Evolutionary conservation across 805 yeast species (phyloP).

Genomic region (Cyberlindnera samutprakarnensis): DNA sequence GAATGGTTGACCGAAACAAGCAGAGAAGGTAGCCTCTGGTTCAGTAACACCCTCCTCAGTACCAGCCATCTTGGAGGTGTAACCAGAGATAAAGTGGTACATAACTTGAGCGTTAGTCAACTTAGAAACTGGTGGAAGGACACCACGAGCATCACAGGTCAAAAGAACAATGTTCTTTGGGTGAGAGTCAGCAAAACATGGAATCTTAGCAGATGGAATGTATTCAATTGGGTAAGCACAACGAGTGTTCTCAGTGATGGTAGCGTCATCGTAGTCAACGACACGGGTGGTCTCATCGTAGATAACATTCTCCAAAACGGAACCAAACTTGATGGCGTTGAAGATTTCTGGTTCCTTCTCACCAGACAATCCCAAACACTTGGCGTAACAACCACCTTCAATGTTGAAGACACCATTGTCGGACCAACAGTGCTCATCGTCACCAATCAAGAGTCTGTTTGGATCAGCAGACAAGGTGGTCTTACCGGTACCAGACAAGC

Average conservation of each 20-base stretch:
- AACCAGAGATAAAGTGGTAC: conserved; percentile 98
- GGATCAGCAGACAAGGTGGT: conserved; percentile 97
- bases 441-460: conserved; percentile 88
- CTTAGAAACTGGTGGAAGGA: conserved; percentile 93
- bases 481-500: conserved; percentile 97
- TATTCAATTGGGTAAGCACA: conserved; percentile 97
- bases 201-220: conserved; percentile 93
- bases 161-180: conserved; percentile 88
- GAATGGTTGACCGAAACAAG: conserved; percentile 99
- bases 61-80: conserved; percentile 99
- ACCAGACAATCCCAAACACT: conserved; percentile 80
- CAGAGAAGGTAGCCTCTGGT: conserved; percentile 96
- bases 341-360: conserved; percentile 98
- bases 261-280: conserved; percentile 77
- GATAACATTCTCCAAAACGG: conserved; percentile 88
- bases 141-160: conserved; percentile 98
- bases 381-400: conserved; percentile 99
- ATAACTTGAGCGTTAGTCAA: conserved; percentile 92
- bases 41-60: conserved; percentile 98
- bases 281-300: conserved; percentile 72
- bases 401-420: conserved; percentile 97
- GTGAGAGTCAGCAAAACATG: conserved; percentile 84
- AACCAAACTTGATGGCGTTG: conserved; percentile 90
- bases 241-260: conserved; percentile 95
- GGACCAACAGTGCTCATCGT: conserved; percentile 99